Base-by-base conservation (phyloP, 495 filamentous ascomycete species). In the Evernia prunastri region DNA sequence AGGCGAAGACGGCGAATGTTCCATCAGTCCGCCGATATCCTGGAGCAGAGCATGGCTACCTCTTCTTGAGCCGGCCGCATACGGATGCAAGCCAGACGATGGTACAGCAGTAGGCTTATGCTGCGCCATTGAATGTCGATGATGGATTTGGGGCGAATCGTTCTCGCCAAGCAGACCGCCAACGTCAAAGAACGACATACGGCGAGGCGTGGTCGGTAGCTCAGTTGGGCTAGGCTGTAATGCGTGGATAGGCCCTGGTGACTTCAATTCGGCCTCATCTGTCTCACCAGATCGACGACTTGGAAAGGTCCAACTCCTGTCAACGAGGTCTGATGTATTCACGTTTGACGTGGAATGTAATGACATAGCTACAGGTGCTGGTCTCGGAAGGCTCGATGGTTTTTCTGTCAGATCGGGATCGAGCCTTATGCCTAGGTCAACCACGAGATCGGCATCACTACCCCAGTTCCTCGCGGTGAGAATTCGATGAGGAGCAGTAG, bases 391-490 rank as follows among this genome's bases (percentile, higher is more conserved):
- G 9, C n/a, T 49, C 15, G 47, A 33, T 20, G 75, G 73, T 3
- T 73, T 72, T 12, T 79, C 79, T 40, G 80, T 76, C 15, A 90
- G 66, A 31, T 87, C 83, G 18, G 83, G 83, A 58, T 84, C 76
- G 23, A 87, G 76, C 27, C 85, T 78, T 20, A 88, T 81, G n/a
- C 90, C 90, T 39, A 92, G 47, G 68, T 85, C 89, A 18, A 84
- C 78, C 1, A 88, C 89, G 6, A 95, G 78, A 69, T 93, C 90
- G 56, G 89, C 87, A 71, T 95, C 90, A 66, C 87, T 91, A 10
- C 89, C 90, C 90, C 90, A 93, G 65, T 86, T 81, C 56, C 82
- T 76, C 27, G 83, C 77, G n/a, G 80, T 81, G 60, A 81, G 69
- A 13, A 76, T 80, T 5, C 82, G 74, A 23, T 79, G 74, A 39